Evolutionary conservation across 331 rosid species (phyloP).

Genomic region (Spiraea crenata): DNA sequence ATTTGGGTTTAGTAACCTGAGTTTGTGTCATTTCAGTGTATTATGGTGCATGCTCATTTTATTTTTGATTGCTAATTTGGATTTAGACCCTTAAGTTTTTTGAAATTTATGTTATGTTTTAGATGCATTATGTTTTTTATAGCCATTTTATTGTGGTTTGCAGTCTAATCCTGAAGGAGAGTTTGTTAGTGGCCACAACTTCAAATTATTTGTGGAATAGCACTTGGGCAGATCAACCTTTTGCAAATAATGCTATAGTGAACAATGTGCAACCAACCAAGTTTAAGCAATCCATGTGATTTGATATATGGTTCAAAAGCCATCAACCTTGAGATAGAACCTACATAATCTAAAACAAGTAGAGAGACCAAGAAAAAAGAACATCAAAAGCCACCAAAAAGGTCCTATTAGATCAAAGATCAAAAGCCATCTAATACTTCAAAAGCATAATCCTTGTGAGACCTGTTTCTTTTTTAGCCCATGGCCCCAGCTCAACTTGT

Average conservation of each 20-base stretch:
- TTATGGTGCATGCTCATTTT: too few species aligned
- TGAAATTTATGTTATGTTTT: too few species aligned
- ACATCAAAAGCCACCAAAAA: too few species aligned
- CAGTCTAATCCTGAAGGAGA: conserved; percentile 47
- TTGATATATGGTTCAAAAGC: conserved; percentile 46
- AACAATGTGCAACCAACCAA: conserved; percentile 32
- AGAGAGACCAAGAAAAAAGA: too few species aligned
- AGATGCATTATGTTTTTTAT: neutral
- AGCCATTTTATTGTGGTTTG: conserved; percentile 19
- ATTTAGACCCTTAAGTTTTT: neutral
- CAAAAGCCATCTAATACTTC: too few species aligned
- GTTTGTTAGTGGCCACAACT: conserved; percentile 32
- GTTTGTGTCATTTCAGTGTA: too few species aligned
- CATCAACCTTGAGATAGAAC: too few species aligned
- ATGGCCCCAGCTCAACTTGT: too few species aligned
- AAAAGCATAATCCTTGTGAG: too few species aligned
- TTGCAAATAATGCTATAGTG: conserved; percentile 13
- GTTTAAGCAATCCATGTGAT: conserved; percentile 25
- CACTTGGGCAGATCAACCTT: conserved; percentile 30
- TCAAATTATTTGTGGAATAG: conserved; percentile 34
- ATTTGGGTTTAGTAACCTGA: neutral
- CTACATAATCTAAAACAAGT: too few species aligned
- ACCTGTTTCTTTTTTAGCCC: too few species aligned
- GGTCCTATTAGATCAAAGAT: too few species aligned
- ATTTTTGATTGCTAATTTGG: neutral